These are phyloP conservation scores for Podospora pseudopauciseta DNA, from an alignment of 495 filamentous ascomycete genomes.

Conservation along the genomic window DNA sequence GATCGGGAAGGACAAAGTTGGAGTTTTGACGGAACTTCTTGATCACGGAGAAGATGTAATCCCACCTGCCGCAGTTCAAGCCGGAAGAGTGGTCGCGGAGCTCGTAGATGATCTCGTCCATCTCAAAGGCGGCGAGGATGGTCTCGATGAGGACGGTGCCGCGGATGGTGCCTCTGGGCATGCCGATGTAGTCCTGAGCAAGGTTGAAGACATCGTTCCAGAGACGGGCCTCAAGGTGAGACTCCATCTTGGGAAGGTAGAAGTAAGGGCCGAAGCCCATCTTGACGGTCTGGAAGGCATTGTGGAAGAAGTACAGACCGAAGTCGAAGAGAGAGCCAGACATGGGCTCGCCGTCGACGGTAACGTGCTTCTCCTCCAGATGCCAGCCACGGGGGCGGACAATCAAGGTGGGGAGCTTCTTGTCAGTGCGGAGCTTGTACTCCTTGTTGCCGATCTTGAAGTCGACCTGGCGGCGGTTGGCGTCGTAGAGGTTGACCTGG, in stretches of 20 bases:
- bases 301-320: slow-evolving; percentile 99
- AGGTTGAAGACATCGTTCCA: slow-evolving; percentile 99
- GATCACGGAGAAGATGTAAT: slow-evolving; percentile 99
- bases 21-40: slow-evolving; percentile 98
- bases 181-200: slow-evolving; percentile 84
- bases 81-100: slow-evolving; percentile 94
- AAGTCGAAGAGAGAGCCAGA: slow-evolving; percentile 95
- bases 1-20: slow-evolving; percentile 90
- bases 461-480: slow-evolving; percentile 89
- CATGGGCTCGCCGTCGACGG: slow-evolving; percentile 91
- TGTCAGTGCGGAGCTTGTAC: slow-evolving; percentile 93
- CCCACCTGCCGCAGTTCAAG: slow-evolving; percentile 98
- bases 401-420: slow-evolving; percentile 74
- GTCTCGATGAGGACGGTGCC: slow-evolving; percentile 98
- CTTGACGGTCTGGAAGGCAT: slow-evolving; percentile 82
- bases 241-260: slow-evolving; percentile 99
- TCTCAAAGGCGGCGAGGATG: slow-evolving; percentile 98
- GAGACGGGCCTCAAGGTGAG: slow-evolving; percentile 90
- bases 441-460: slow-evolving; percentile 94
- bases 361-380: slow-evolving; percentile 97
- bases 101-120: slow-evolving; percentile 99
- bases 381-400: slow-evolving; percentile 89
- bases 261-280: slow-evolving; percentile 91
- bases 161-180: slow-evolving; percentile 88
- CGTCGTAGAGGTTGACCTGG: slow-evolving; percentile 97